Percentiles rank a stretch among this genome's conserved stretches.
Evolutionary conservation across 169 alveolate genomes (phyloP).

Genomic region (Cyclospora cayetanensis): DNA sequence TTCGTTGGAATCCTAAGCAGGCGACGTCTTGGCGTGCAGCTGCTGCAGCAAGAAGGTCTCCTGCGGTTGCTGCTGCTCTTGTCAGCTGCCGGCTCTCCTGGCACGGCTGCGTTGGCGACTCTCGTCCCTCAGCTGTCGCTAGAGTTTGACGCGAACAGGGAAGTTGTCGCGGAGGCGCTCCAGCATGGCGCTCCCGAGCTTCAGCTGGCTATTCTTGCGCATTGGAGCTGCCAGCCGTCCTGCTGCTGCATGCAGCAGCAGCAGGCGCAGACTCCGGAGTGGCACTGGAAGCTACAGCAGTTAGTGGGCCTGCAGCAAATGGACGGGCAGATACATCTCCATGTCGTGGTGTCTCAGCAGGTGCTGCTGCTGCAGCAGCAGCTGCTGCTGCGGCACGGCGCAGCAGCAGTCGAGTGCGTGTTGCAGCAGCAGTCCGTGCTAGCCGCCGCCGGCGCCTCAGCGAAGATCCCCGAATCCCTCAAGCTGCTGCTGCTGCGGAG

Average conservation of each 20-base stretch:
- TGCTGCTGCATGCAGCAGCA: background rate
- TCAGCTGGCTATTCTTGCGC: constrained; percentile 7
- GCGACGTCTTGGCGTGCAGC: constrained; percentile 11
- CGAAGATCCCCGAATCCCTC: constrained; percentile 27
- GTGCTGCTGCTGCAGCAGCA: constrained; percentile 42
- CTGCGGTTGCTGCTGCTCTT: constrained; percentile 13
- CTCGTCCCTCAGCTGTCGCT: background rate
- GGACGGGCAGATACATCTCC: background rate
- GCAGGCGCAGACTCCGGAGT: constrained; percentile 13
- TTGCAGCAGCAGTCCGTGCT: background rate
- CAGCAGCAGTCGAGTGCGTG: constrained; percentile 4
- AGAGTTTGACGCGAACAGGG: background rate
- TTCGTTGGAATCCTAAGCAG: background rate
- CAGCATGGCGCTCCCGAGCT: constrained; percentile 34
- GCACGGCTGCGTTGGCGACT: constrained; percentile 9
- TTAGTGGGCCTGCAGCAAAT: background rate
- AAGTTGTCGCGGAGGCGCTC: constrained; percentile 24
- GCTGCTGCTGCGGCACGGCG: background rate
- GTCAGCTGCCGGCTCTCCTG: background rate
- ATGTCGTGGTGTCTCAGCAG: constrained; percentile 9
- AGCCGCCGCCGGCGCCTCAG: constrained; percentile 6
- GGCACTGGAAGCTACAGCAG: constrained; percentile 33
- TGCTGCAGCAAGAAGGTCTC: constrained; percentile 37
- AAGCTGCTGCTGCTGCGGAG: constrained; percentile 47
- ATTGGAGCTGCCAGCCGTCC: constrained; percentile 30